Conservation (phyloP, 1,139 yeast genomes). For the Suhomyces bribrorum region DNA sequence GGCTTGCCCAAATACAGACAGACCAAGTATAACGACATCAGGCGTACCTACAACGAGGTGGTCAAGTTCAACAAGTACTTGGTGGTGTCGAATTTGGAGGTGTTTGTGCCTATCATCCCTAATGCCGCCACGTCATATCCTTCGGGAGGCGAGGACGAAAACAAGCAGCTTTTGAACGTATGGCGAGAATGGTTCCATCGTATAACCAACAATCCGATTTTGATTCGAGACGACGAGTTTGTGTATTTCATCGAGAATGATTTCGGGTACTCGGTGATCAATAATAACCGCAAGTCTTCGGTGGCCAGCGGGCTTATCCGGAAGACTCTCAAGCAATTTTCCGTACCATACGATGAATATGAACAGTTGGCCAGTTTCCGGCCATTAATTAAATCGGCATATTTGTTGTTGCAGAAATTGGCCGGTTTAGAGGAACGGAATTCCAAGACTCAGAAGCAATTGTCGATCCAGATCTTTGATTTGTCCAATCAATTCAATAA, state of each 20-base stretch:
- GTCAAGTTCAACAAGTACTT: slow-evolving; percentile 75
- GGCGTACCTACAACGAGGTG: slow-evolving; percentile 81
- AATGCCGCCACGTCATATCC: slow-evolving; percentile 75
- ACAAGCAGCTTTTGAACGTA: slow-evolving; percentile 51
- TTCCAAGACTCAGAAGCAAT: slow-evolving; percentile 54
- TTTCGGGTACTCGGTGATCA: slow-evolving; percentile 73
- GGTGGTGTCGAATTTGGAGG: slow-evolving; percentile 81
- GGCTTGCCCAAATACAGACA: slow-evolving; percentile 80
- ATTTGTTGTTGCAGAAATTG: slow-evolving; percentile 59
- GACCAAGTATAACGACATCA: slow-evolving; percentile 65
- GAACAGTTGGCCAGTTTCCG: slow-evolving; percentile 79
- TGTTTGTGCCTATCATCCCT: slow-evolving; percentile 90
- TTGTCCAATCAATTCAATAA: slow-evolving; percentile 59
- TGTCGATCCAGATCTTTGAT: slow-evolving; percentile 62
- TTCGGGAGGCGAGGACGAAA: slow-evolving; percentile 80
- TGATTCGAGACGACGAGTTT: slow-evolving; percentile 85
- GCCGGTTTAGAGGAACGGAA: slow-evolving; percentile 55
- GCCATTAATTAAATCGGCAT: slow-evolving; percentile 81
- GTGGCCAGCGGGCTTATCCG: slow-evolving; percentile 84
- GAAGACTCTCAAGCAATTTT: slow-evolving; percentile 85
- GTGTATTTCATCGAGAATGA: slow-evolving; percentile 87
- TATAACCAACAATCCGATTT: slow-evolving; percentile 69
- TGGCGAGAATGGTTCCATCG: slow-evolving; percentile 90
- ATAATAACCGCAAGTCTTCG: slow-evolving; percentile 52
- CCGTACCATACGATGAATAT: slow-evolving; percentile 88